Percentiles rank a stretch among this genome's conserved stretches.
phyloP scores from a whole-genome alignment of 1,284 basidiomycete species.

The Boletus smithii region DNA sequence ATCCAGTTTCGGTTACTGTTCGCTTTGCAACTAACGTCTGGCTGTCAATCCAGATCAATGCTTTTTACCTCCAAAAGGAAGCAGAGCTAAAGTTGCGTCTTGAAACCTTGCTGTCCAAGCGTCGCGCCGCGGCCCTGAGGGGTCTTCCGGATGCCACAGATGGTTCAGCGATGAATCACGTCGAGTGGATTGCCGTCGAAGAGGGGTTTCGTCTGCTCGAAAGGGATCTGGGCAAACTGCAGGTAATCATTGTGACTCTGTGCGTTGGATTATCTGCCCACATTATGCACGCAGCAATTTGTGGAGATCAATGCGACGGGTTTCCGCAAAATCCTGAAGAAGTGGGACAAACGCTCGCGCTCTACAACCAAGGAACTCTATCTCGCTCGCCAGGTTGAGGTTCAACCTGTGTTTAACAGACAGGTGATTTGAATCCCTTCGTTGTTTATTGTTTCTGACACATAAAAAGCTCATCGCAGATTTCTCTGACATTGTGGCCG shows the following conservation, averaged over 20 bases:
- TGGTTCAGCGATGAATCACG: slow-evolving; percentile 62
- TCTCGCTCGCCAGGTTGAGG: slow-evolving; percentile 94
- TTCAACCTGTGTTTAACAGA: slow-evolving; percentile 96
- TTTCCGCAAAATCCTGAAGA: slow-evolving; percentile 97
- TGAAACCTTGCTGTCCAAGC: slow-evolving; percentile 91
- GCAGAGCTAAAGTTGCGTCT: slow-evolving; percentile 91
- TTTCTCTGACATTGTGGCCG: slow-evolving; percentile 91
- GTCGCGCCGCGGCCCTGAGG: slow-evolving; percentile 76
- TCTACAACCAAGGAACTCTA: slow-evolving; percentile 96
- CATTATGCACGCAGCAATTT: slow-evolving; percentile 67
- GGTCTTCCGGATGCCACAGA: slow-evolving; percentile 62
- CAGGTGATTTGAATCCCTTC: slow-evolving; percentile 53
- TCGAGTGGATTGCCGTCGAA: slow-evolving; percentile 90
- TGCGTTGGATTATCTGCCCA: slow-evolving; percentile 23
- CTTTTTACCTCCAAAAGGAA: slow-evolving; percentile 98
- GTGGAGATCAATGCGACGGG: slow-evolving; percentile 98
- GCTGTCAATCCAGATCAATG: slow-evolving; percentile 75
- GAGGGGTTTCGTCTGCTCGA: slow-evolving; percentile 96
- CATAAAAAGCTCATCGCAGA: slow-evolving; percentile 78
- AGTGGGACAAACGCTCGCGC: slow-evolving; percentile 97
- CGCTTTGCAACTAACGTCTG: slow-evolving; percentile 1
- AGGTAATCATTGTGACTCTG: slow-evolving; percentile 51
- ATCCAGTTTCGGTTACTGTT: background rate
- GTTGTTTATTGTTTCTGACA: slow-evolving; percentile 8
- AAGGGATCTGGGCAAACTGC: slow-evolving; percentile 93